Conservation (phyloP, 768 basidiomycete genomes). For the Tylopilus sp. region DNA sequence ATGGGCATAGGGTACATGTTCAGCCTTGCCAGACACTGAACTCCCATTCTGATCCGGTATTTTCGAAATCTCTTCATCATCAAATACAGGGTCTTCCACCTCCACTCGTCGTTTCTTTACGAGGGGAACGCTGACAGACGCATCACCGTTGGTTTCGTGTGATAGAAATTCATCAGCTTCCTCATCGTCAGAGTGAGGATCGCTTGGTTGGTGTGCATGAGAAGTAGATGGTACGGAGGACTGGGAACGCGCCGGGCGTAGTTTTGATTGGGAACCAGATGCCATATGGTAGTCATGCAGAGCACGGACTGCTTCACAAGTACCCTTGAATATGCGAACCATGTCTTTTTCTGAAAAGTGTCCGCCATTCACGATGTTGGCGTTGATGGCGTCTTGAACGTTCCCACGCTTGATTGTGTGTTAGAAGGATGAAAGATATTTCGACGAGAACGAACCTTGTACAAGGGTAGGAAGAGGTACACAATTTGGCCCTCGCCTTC, state of each 20-base stretch:
- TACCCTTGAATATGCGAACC: conserved; percentile 87
- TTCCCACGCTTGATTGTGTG: conserved; percentile 71
- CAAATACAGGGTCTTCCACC: conserved; percentile 64
- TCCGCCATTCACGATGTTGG: conserved; percentile 75
- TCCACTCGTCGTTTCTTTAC: conserved; percentile 51
- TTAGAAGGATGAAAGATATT: not conserved
- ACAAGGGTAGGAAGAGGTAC: conserved; percentile 92
- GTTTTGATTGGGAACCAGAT: conserved; percentile 18
- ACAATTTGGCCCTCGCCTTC: conserved; percentile 93
- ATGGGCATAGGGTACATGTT: conserved; percentile 89
- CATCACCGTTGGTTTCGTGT: conserved; percentile 61
- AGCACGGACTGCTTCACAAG: conserved; percentile 89
- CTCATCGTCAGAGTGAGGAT: conserved; percentile 44
- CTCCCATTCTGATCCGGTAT: conserved; percentile 37
- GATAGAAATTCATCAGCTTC: conserved; percentile 73
- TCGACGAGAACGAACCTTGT: conserved; percentile 55
- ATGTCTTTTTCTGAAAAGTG: conserved; percentile 88
- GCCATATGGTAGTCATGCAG: conserved; percentile 86
- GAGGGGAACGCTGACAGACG: conserved; percentile 52
- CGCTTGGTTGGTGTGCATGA: conserved; percentile 13
- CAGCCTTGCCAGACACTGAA: conserved; percentile 38
- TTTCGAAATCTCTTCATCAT: conserved; percentile 56
- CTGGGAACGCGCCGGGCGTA: conserved; percentile 20
- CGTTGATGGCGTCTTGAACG: conserved; percentile 91
- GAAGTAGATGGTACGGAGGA: conserved; percentile 21